Base-by-base conservation (phyloP, 2,329 filamentous ascomycete genomes). In the Cladophialophora bantiana region DNA sequence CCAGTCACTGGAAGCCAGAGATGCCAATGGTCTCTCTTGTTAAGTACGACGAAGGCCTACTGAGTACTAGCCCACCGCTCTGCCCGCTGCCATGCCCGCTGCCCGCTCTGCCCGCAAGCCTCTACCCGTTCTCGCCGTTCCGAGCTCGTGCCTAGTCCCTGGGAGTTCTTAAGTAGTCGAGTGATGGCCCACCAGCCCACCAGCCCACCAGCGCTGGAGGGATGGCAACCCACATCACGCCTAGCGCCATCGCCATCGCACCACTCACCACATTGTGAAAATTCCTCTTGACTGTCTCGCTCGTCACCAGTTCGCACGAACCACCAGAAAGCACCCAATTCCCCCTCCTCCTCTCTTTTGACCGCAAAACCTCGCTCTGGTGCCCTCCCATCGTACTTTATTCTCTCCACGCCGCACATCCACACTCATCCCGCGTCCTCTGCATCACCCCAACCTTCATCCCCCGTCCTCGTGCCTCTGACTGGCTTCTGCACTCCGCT, bases 371-470 rank as follows among this genome's bases (percentile, higher is more conserved):
- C 59, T 26, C 32, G 26, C 26, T 26, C 26, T 26, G 26, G 26
- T 26, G 26, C 40, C 40, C 13, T 55, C 53, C 34, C 53, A n/a
- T 55, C 59, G 59, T 61, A 52, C 34, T 54, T 42, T 42, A 34
- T 54, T 36, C 53, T 50, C 32, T 59, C 53, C 60, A 59, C 59
- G 38, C 55, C 40, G 20, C 52, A 36, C 53, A 59, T 35, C 57
- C 63, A 50, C 65, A 59, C 65, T 26, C 63, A 70, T 68, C 67
- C 67, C 67, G 64, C 67, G 64, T 62, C 54, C n/a, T 35, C 60
- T 55, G 55, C 55, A 64, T 58, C 67, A 58, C 53, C 53, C 54
- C 57, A 26, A 26, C 26, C 26, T 26, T 26, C 52, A 36, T 50
- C 54, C 58, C 50, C 59, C 56, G 55, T 54, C 35, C 62, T 55